phyloP scores from a whole-genome alignment of 2,329 filamentous ascomycete species.

The Penicillium polonicum region DNA sequence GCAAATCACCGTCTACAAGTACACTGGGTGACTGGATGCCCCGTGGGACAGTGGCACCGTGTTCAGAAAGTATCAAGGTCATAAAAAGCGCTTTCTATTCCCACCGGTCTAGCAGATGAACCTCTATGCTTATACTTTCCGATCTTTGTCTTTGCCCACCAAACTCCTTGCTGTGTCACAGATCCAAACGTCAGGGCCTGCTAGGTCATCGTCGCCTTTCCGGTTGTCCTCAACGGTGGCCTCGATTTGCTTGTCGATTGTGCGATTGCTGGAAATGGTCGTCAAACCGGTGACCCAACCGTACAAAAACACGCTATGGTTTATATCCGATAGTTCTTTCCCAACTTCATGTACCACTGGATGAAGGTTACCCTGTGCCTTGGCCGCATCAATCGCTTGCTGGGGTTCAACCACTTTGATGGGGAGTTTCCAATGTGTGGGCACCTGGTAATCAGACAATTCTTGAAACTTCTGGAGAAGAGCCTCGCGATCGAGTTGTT shows the following conservation, averaged over 20 bases:
- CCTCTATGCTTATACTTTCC: conserved; percentile 28
- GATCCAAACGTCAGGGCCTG: conserved; percentile 63
- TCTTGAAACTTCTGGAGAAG: conserved; percentile 41
- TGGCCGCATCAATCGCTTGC: conserved; percentile 36
- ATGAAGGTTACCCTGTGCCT: conserved; percentile 45
- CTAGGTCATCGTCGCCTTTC: conserved; percentile 48
- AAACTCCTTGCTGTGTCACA: conserved; percentile 64
- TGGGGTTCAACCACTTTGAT: conserved; percentile 56
- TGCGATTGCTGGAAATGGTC: conserved; percentile 70
- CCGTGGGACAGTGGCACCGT: neutral
- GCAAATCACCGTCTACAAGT: neutral
- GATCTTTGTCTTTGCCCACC: conserved; percentile 63
- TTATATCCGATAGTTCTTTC: conserved; percentile 58
- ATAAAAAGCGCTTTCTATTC: conserved; percentile 1
- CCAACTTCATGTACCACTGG: conserved; percentile 45
- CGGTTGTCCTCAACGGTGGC: conserved; percentile 54
- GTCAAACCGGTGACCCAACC: conserved; percentile 65
- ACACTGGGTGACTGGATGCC: neutral
- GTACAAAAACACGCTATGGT: conserved; percentile 68
- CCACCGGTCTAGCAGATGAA: neutral
- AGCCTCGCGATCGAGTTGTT: conserved; percentile 32
- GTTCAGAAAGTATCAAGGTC: neutral
- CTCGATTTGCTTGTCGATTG: conserved; percentile 66
- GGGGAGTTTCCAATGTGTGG: conserved; percentile 58
- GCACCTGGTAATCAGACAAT: conserved; percentile 56